A percentile compares a stretch with the other conserved stretches of the same genome.
Evolutionary conservation across 805 yeast species (phyloP).

Genomic region (Blastobotrys robertii): DNA sequence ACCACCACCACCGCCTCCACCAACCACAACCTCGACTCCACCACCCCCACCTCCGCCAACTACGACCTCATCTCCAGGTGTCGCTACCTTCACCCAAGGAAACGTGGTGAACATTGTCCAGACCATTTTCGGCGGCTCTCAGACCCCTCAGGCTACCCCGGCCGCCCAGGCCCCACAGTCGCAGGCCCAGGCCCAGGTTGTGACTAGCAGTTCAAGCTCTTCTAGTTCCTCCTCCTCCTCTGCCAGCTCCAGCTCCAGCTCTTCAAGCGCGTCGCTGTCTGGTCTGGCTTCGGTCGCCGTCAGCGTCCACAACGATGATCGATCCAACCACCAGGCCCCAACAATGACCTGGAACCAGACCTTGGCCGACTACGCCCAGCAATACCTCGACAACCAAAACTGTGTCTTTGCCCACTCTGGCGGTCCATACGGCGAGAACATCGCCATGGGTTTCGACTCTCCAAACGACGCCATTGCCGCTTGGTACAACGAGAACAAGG

Average conservation of each 20-base stretch:
- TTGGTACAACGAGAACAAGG: conserved; percentile 60
- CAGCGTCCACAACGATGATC: conserved; percentile 20
- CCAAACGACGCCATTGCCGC: conserved; percentile 43
- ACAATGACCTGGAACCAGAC: conserved; percentile 46
- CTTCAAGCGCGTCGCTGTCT: conserved; percentile 5
- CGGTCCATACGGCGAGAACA: conserved; percentile 67
- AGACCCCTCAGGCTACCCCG: not conserved
- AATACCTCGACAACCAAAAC: conserved; percentile 34
- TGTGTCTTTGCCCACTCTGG: conserved; percentile 58
- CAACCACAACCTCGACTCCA: conserved; percentile 3
- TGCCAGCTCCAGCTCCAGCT: conserved; percentile 7
- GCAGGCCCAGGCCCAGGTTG: too few species aligned
- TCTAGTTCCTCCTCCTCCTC: conserved; percentile 9
- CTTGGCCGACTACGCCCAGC: conserved; percentile 45
- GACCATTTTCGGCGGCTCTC: conserved; percentile 1
- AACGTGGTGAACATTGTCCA: too few species aligned
- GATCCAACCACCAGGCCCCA: conserved; percentile 21
- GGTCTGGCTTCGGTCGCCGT: conserved; percentile 11
- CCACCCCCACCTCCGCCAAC: conserved; percentile 5
- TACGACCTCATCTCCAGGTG: conserved; percentile 4
- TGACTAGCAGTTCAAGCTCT: conserved; percentile 2
- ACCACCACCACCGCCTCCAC: conserved; percentile 1
- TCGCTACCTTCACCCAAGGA: not conserved
- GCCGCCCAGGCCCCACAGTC: too few species aligned
- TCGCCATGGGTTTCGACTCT: conserved; percentile 60